Evolutionary conservation across 257 asterid species (phyloP).

Genomic region (Thymus mandschuricus): DNA sequence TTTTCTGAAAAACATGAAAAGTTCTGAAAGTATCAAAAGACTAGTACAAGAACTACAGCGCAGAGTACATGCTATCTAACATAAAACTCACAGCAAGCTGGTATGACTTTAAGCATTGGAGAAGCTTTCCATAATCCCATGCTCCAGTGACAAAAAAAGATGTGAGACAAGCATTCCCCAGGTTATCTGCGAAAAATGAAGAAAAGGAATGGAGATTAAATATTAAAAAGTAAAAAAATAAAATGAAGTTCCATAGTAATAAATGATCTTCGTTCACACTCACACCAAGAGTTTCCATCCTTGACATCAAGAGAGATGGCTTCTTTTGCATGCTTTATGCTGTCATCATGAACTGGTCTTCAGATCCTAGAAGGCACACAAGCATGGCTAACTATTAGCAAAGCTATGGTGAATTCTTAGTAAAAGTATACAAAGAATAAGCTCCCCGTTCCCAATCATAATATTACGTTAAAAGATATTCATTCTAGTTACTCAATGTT

Average conservation of each 20-base stretch:
- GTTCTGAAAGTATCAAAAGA: constrained; percentile 18
- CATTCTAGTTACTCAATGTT: background rate
- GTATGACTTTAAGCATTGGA: constrained; percentile 85
- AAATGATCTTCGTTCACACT: constrained; percentile 32
- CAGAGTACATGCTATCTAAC: constrained; percentile 16
- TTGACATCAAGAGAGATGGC: constrained; percentile 84
- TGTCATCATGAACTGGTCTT: constrained; percentile 78
- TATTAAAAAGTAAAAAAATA: background rate
- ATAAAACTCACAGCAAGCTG: constrained; percentile 85
- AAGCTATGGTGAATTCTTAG: constrained; percentile 13
- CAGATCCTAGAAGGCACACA: constrained; percentile 62
- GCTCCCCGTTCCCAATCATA: background rate
- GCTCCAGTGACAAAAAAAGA: constrained; percentile 87
- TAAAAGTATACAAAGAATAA: constrained; percentile 7
- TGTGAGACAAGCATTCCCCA: constrained; percentile 88
- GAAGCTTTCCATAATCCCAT: constrained; percentile 80
- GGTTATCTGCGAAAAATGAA: constrained; percentile 62
- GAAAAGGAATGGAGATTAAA: constrained; percentile 10
- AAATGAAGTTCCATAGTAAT: background rate
- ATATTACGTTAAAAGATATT: background rate
- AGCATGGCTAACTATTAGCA: constrained; percentile 27
- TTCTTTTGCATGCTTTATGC: constrained; percentile 87
- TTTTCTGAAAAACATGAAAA: constrained; percentile 58
- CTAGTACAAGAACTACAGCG: constrained; percentile 23
- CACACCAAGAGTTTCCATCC: constrained; percentile 97